Base-by-base conservation (phyloP, 371 early-diverging fungal genomes). In the Mortierella sp. region DNA sequence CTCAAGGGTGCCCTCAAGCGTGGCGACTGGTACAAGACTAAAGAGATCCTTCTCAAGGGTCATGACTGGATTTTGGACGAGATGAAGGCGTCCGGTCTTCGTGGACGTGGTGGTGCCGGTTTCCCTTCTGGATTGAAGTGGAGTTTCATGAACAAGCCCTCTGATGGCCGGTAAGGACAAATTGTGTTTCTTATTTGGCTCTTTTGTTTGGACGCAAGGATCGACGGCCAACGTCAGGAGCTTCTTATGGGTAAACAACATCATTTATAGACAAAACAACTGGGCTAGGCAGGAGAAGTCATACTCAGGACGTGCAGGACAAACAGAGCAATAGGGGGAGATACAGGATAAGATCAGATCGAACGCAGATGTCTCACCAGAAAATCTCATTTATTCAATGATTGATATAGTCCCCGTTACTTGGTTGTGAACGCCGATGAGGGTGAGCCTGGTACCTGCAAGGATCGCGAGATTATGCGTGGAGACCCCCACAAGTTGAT, bases 1-100 rank as follows among this genome's bases (percentile, higher is more conserved):
- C 92, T 99, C 60, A 91, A 95, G 79, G 98, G 98, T 9, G 99
- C 99, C 13, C 77, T 94, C 88, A 95, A 95, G 90, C 96, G 99
- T 80, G 99, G 99, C 75, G 99, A 99, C 91, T 99, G 99, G 99
- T 95, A 98, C 94, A 98, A 98, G 92, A 99, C 99, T 77, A 99
- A 99, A 91, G 99, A 99, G 88, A 94, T 99, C 68, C 84, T 99
- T 54, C 92, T 96, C 74, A 99, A 99, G 91, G 99, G 99, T 65
- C 94, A 96, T 84, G 96, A 97, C 74, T 99, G 98, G 98, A 99
- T 99, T 84, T 91, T 99, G 81, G 94, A 97, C 87, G 98, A 99
- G 92, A 96, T 98, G 93, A 99, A 99, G 91, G 92, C 92, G 73
- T 97, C 97, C 34, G 99, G 99, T 60, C 92, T 99, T 78, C 95